A percentile compares a stretch with the other conserved stretches of the same genome.
phyloP scores from a whole-genome alignment of 1,284 basidiomycete genomes.

The Tilletia horrida region DNA sequence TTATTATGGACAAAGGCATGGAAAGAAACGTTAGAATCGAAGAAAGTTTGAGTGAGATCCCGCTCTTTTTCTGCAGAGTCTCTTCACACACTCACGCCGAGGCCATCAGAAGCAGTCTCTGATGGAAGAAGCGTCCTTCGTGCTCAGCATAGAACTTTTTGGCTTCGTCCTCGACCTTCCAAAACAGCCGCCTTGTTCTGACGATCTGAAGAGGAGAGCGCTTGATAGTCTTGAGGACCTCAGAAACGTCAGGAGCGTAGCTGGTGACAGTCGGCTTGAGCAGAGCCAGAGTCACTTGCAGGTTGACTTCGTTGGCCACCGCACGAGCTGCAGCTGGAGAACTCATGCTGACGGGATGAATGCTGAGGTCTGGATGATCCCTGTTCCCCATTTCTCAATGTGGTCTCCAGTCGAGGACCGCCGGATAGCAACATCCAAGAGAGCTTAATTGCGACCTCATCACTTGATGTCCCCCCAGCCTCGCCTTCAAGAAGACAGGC shows the following conservation, averaged over 20 bases:
- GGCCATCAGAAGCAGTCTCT: slow-evolving; percentile 48
- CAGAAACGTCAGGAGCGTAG: slow-evolving; percentile 42
- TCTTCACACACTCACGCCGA: slow-evolving; percentile 25
- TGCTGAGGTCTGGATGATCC: too few relatives aligned
- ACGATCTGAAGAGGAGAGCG: slow-evolving; percentile 29
- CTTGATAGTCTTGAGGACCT: slow-evolving; percentile 42
- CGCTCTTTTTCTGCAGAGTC: too few relatives aligned
- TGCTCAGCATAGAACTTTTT: slow-evolving; percentile 50
- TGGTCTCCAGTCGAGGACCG: background rate
- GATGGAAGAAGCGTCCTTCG: slow-evolving; percentile 50
- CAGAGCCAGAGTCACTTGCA: slow-evolving; percentile 47
- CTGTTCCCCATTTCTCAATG: too few relatives aligned
- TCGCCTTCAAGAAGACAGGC: too few relatives aligned
- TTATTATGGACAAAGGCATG: background rate
- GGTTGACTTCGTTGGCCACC: slow-evolving; percentile 4
- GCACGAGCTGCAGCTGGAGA: background rate
- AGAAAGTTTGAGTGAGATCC: too few relatives aligned
- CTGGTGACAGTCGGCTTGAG: slow-evolving; percentile 49
- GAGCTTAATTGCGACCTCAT: background rate
- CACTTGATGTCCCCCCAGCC: too few relatives aligned
- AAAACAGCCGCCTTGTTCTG: slow-evolving; percentile 36
- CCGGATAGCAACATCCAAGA: too few relatives aligned
- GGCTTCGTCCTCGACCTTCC: slow-evolving; percentile 42
- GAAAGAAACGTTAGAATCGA: background rate
- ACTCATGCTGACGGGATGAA: background rate